Conservation (phyloP, 257 asterid genomes). For the Coffea canephora region DNA sequence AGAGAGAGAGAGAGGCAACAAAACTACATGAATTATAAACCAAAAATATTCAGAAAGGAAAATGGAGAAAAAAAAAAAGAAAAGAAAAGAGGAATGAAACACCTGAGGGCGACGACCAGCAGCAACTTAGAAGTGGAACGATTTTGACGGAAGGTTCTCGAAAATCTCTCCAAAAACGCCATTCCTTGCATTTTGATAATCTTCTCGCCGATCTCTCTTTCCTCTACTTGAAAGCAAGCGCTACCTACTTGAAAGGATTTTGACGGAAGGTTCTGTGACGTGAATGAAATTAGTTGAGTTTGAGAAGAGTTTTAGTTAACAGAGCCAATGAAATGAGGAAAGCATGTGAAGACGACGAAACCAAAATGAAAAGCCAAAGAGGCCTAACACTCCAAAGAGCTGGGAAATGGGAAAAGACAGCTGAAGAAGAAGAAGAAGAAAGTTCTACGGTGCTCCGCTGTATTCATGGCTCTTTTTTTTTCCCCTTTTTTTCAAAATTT, state of each 20-base stretch:
- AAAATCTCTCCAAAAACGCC: conserved; percentile 52
- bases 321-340: too few species aligned
- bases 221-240: neutral
- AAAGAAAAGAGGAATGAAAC: conserved; percentile 2
- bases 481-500: neutral
- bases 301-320: too few species aligned
- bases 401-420: conserved; percentile 4
- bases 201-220: neutral
- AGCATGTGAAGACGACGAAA: neutral
- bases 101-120: conserved; percentile 68
- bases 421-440: neutral
- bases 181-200: conserved; percentile 34
- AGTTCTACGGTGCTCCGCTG: neutral
- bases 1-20: neutral
- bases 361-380: neutral
- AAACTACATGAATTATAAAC: neutral
- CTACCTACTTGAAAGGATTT: neutral
- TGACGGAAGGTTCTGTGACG: neutral
- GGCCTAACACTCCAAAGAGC: conserved; percentile 2
- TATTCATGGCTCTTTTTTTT: too few species aligned
- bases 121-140: conserved; percentile 54
- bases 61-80: conserved; percentile 1
- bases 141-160: conserved; percentile 54
- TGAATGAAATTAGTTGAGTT: too few species aligned
- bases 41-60: neutral